Evolutionary conservation across 2,329 filamentous ascomycete species (phyloP), one percentile per base, ranked within the genome.

Genomic region (Malbranchea cinnamomea): DNA sequence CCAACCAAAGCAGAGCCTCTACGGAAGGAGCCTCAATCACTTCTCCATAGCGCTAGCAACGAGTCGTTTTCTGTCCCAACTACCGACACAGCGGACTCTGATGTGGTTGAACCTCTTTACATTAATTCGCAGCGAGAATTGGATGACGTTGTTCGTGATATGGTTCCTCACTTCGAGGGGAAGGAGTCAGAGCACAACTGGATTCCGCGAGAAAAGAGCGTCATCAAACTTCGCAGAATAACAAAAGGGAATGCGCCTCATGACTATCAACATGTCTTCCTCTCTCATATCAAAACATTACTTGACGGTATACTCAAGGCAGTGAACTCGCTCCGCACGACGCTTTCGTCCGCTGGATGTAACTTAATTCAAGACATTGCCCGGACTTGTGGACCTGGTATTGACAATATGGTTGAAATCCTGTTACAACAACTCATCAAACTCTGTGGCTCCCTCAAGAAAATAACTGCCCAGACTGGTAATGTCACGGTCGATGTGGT

Each of bases 161-260:
- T 95, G 81, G 63, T 75, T 18, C 65, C 66, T 31, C 68, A 68
- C 49, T 94, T 94, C 38, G 84, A 94, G 41, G 85, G 85, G 30
- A 82, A 67, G 49, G 87, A 95, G 57, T 74, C 78, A 1, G 87
- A 95, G 49, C 73, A 80, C 36, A 95, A 95, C 48, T 95, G 87
- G 87, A 52, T 81, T 44, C 75, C 78, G 42, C 70, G 87, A 50
- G 87, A 95, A 52, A 79, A 87, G 58, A 77, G 71, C 47, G 68
- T 84, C 21, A 68, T 67, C 5, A 85, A 79, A 41, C 57, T 95
- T 28, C 73, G 87, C 30, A 71, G 74, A 39, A 66, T 94, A 15
- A 71, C 82, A 29, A 80, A 78, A 37, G 87, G 87, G 33, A 95
- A 95, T 50, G 79, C 77, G 4, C 71, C 79, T 1, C 67, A 68